Percentiles rank a stretch among this genome's conserved stretches.
phyloP scores from a whole-genome alignment of 805 yeast species.

The Danielia oregonensis region DNA sequence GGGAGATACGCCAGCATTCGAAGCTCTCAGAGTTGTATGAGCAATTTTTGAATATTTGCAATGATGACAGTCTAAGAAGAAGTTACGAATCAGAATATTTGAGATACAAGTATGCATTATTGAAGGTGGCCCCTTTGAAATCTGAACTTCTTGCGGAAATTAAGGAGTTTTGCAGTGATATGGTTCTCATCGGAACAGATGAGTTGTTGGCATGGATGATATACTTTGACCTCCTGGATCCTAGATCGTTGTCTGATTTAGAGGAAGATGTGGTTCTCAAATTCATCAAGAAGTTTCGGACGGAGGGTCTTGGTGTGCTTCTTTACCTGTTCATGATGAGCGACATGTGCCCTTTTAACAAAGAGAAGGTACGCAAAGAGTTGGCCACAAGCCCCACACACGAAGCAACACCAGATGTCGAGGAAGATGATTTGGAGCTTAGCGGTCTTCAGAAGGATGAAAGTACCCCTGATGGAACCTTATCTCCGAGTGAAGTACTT shows the following conservation, averaged over 20 bases:
- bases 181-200: conserved; percentile 64
- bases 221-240: conserved; percentile 73
- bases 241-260: conserved; percentile 43
- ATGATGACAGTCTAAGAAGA: conserved; percentile 60
- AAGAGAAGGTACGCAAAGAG: conserved; percentile 19
- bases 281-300: conserved; percentile 54
- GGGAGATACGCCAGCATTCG: conserved; percentile 49
- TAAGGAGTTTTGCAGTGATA: conserved; percentile 58
- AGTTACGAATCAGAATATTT: conserved; percentile 58
- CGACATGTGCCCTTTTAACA: conserved; percentile 61
- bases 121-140: conserved; percentile 54
- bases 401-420: conserved; percentile 6
- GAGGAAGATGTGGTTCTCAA: conserved; percentile 44
- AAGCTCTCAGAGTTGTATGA: conserved; percentile 52
- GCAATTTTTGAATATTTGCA: conserved; percentile 49
- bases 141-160: conserved; percentile 38
- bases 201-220: conserved; percentile 68
- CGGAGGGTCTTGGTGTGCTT: conserved; percentile 58
- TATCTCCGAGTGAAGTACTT: conserved; percentile 49
- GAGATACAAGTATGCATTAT: conserved; percentile 49
- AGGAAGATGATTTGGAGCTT: conserved; percentile 2
- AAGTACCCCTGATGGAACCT: conserved; percentile 3
- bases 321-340: conserved; percentile 63
- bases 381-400: conserved; percentile 1
- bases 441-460: conserved; percentile 7